phyloP scores from a whole-genome alignment of 352 stramenopile genomes.

The Pseudoperonospora humuli region DNA sequence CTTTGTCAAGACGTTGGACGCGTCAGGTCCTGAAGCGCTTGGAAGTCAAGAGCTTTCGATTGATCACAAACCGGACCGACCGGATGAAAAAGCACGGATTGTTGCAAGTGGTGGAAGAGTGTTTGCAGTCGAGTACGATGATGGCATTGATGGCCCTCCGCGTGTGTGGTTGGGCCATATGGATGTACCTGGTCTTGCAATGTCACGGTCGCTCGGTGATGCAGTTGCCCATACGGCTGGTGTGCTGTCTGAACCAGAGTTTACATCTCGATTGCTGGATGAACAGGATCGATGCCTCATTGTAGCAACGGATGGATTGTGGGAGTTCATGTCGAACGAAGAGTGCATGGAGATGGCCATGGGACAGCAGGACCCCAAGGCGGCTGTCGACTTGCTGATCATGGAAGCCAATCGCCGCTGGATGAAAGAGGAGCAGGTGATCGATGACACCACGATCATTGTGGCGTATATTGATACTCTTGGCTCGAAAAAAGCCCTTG shows the following conservation, averaged over 20 bases:
- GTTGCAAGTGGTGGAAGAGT: conserved; percentile 91
- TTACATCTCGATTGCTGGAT: conserved; percentile 78
- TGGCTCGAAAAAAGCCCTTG: conserved; percentile 5
- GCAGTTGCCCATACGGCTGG: conserved; percentile 94
- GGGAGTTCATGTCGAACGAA: conserved; percentile 97
- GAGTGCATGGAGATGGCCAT: conserved; percentile 88
- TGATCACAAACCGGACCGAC: conserved; percentile 97
- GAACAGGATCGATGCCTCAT: conserved; percentile 91
- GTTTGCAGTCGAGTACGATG: conserved; percentile 98
- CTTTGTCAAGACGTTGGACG: conserved; percentile 42
- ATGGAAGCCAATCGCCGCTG: conserved; percentile 94
- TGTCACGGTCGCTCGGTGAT: conserved; percentile 95
- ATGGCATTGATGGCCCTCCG: conserved; percentile 95
- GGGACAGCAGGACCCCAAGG: conserved; percentile 66
- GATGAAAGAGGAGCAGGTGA: conserved; percentile 98
- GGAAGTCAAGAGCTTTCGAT: conserved; percentile 84
- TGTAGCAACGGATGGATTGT: conserved; percentile 96
- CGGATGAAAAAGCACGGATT: conserved; percentile 94
- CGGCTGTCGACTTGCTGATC: conserved; percentile 89
- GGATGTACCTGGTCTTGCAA: conserved; percentile 97
- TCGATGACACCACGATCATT: conserved; percentile 98
- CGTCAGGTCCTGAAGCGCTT: conserved; percentile 21
- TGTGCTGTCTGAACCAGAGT: conserved; percentile 94
- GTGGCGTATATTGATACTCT: conserved; percentile 89
- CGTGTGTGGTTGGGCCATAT: conserved; percentile 98